A percentile compares a stretch with the other conserved stretches of the same genome.
Evolutionary conservation across 1,284 basidiomycete species (phyloP).

Genomic region (Psilocybe mexicana): DNA sequence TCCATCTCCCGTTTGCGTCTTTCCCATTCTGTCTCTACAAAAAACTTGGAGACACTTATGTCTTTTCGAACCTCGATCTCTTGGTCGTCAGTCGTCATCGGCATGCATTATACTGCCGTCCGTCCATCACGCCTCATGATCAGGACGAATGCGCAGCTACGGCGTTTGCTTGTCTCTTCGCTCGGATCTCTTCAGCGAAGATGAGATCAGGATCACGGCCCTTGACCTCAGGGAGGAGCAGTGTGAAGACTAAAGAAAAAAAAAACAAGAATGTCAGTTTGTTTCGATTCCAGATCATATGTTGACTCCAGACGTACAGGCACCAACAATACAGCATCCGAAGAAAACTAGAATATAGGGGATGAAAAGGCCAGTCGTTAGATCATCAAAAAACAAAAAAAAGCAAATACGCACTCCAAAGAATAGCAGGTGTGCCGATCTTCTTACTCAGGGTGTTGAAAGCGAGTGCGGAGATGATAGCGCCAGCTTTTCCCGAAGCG

Average conservation of each 20-base stretch:
- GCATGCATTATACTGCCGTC: too few relatives aligned
- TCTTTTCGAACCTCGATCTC: too few relatives aligned
- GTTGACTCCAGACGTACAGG: constrained; percentile 30
- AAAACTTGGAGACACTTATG: too few relatives aligned
- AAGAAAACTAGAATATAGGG: constrained; percentile 52
- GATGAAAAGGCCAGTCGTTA: not conserved
- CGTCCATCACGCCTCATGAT: too few relatives aligned
- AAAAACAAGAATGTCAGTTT: too few relatives aligned
- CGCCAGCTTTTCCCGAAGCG: constrained; percentile 77
- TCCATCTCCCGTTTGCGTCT: too few relatives aligned
- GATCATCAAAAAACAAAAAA: constrained; percentile 37
- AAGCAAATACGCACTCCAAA: constrained; percentile 57
- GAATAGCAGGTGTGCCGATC: constrained; percentile 60
- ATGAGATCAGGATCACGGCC: constrained; percentile 72
- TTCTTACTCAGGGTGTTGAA: constrained; percentile 71
- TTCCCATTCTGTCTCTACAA: too few relatives aligned
- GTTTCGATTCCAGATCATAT: not conserved
- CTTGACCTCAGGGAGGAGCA: constrained; percentile 81
- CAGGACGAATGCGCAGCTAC: not conserved
- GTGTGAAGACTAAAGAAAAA: constrained; percentile 46
- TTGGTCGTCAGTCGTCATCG: too few relatives aligned
- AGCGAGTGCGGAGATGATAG: constrained; percentile 80
- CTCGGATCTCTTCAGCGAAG: constrained; percentile 52
- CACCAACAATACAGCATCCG: constrained; percentile 59
- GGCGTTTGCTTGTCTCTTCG: constrained; percentile 24